Evolutionary conservation across 108 stramenopile species (phyloP).

Genomic region (Seminavis robusta): DNA sequence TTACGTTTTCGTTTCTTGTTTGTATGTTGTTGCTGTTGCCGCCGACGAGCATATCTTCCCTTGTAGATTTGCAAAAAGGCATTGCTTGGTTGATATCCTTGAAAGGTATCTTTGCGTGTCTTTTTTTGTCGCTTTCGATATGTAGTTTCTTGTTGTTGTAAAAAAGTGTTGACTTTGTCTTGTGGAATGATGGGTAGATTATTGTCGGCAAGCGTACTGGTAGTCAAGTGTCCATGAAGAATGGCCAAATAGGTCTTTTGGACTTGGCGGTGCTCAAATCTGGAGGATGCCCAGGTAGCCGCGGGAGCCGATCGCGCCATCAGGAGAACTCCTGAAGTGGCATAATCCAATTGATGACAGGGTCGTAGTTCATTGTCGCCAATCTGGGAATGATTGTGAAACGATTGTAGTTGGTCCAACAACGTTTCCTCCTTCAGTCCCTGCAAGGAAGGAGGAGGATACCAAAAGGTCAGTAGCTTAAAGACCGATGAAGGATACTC

Average conservation of each 20-base stretch:
- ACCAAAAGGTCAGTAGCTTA: constrained; percentile 74
- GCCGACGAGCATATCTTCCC: constrained; percentile 10
- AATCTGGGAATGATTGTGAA: constrained; percentile 22
- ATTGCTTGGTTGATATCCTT: constrained; percentile 67
- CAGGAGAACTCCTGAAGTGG: constrained; percentile 75
- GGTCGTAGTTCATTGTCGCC: constrained; percentile 71
- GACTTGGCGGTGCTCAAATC: constrained; percentile 59
- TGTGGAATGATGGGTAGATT: not conserved
- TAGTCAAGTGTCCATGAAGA: constrained; percentile 28
- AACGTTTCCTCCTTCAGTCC: constrained; percentile 5
- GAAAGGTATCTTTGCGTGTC: constrained; percentile 43
- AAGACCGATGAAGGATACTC: constrained; percentile 63
- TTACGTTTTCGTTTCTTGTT: constrained; percentile 4
- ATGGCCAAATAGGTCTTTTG: constrained; percentile 78
- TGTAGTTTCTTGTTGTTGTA: constrained; percentile 24
- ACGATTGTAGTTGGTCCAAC: constrained; percentile 9
- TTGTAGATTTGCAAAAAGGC: constrained; percentile 57
- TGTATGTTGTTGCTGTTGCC: not conserved
- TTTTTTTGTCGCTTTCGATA: constrained; percentile 44
- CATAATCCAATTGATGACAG: constrained; percentile 89
- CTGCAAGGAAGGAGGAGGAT: constrained; percentile 57
- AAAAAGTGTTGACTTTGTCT: constrained; percentile 6
- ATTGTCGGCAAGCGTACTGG: too few species aligned
- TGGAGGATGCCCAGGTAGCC: constrained; percentile 42
- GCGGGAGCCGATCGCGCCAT: constrained; percentile 54